Evolutionary conservation across 805 yeast genomes (phyloP), one percentile per base, ranked within the genome.

Genomic region (Starmerella etchellsii): DNA sequence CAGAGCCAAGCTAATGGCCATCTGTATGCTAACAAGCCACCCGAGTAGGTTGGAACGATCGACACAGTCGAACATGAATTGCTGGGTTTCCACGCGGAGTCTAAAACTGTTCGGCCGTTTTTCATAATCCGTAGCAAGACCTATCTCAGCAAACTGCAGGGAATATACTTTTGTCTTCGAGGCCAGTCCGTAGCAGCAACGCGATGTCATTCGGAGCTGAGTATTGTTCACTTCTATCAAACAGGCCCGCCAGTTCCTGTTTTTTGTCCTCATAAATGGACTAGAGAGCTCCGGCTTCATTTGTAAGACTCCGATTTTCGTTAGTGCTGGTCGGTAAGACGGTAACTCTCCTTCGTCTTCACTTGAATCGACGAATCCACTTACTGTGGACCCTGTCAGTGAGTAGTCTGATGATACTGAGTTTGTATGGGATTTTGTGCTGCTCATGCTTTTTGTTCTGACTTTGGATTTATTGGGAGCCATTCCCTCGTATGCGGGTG

Each of bases 151-250:
- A 60, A 78, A 77, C 59, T 91, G 97, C 29, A 88, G 66, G 2
- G 95, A 76, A 58, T 74, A 87, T 33, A 60, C 1, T 21, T 29
- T 38, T 27, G 40, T 36, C 22, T 15, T 58, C 51, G 19, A 19
- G 23, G 41, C 22, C 4, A 59, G 48, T 28, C 66, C 71, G 13
- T 66, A 63, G 14, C 36, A 18, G 5, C 15, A 9, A 5, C 25
- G 16, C 14, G 34, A 30, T 15, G 80, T 81, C 40, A 87, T 63
- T 58, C 81, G 81, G 27, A 87, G 62, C 61, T 83, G 94, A 1
- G 96, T 87, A 16, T 88, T 81, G 64, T 87, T 84, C 37, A 87
- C 64, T 54, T 81, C 93, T 58, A 83, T 66, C 19, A 80, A 65
- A 33, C 70, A 69, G 32, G 69, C 64, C 50, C 67, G 70, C 97